Base-by-base conservation (phyloP, 1,284 basidiomycete species). In the Rhodotorula mucilaginosa region DNA sequence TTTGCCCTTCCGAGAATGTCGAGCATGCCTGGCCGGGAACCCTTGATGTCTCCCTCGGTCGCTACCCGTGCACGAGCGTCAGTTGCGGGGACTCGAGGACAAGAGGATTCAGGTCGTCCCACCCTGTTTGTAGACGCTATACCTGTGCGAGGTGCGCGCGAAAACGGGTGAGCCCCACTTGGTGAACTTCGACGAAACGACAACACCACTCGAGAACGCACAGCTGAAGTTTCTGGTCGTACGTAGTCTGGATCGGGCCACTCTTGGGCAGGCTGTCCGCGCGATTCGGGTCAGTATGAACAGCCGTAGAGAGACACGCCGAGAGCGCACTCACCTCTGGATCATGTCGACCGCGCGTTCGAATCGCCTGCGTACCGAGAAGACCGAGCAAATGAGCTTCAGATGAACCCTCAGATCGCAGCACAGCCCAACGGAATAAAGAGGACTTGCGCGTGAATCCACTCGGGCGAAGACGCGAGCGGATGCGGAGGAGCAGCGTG, bases 1-100 rank as follows among this genome's bases (percentile, higher is more conserved):
- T 97, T 97, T 26, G 95, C 94, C 75, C 94, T 86, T 48, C 92
- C 93, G 19, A 97, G 84, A 88, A 97, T 90, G 80, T 98, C 93
- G 84, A 89, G 92, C 52, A 96, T 88, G 21, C 89, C 90, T n/a
- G 93, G 93, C 56, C 93, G 86, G 47, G 88, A 83, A 21, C 88
- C 84, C 68, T 86, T 86, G 57, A 95, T 91, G 81, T 96, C 92
- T 39, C 93, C 93, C 58, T 90, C 88, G 31, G 93, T 96, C 18
- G 93, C 93, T 94, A 68, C 57, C 21, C 16, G 18, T 26, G 23
- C 3, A 1, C 13, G 48, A 0, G 2, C 3, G 47, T 60, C 26
- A 62, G 61, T 51, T 29, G 3, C 16, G n/a, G 23, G 39, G 3
- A 3, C 3, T 7, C 5, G 12, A 16, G 48, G 8, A 4, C 13